Base-by-base conservation (phyloP, 805 yeast genomes). In the Wickerhamiella shivajii region DNA sequence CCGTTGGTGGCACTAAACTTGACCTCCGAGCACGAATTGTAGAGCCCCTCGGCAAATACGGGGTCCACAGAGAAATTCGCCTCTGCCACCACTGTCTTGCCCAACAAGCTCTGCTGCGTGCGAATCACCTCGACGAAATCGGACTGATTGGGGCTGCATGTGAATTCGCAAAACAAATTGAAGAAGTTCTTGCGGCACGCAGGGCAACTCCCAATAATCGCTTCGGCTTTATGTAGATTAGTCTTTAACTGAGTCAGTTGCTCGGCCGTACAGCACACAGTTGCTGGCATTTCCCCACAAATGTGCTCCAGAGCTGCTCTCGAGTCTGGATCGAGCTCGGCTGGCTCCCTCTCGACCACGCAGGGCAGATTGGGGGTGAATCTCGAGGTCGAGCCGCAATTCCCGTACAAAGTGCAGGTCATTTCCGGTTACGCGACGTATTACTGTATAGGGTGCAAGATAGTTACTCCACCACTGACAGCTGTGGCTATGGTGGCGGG, bases 1-100 rank as follows among this genome's bases (percentile, higher is more conserved):
- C 96, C 95, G 54, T 85, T 87, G 2, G 96, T 84, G 6, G 95
- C 94, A 3, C 87, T 73, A 53, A 90, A 85, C 56, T 87, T 84
- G 51, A 87, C 77, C 41, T 75, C 72, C 45, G 78, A 78, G 59
- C 98, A 87, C 2, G 94, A 80, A 37, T 84, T 77, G 50, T 61
- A 87, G 46, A 87, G 71, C 2, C 47, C 60, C 0, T 62, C 46
- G 0, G 93, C 94, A 61, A 71, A 70, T 1, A 46, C 46, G 1
- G 68, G 61, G 38, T 69, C 70, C 4, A 81, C 69, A 45, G 50
- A 74, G 44, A 72, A 73, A 27, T 73, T 69, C 29, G 84, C 55
- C 50, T 77, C 93, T 1, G 75, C 64, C 1, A 84, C 94, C 4
- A 81, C 67, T 0, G 62, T 67, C 27, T 61, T 50, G 10, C 71